Evolutionary conservation across 768 basidiomycete species (phyloP), one percentile per base, ranked within the genome.

Genomic region (Amyloporia xantha): DNA sequence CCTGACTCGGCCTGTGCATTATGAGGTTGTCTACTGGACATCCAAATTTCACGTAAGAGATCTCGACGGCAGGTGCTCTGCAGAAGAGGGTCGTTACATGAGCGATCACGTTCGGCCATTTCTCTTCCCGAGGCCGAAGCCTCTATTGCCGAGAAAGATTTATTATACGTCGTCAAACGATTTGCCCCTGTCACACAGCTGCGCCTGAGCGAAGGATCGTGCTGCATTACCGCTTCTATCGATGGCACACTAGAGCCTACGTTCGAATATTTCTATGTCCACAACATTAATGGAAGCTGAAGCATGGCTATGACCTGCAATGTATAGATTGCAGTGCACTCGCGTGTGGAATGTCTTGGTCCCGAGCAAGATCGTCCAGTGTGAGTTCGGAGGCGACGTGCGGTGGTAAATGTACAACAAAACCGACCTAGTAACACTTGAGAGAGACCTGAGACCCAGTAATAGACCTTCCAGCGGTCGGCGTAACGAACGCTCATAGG

Each of bases 351-450:
- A 52, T 44, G 4, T 51, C 52, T 33, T 49, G 23, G 17, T 56
- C 54, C 4, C 54, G 36, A 1, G 56, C 61, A 5, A 41, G 15
- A 0, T 15, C n/a, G 2, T 60, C 63, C 4, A 41, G 38, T 1
- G 51, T 58, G 0, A 57, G 36, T 20, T 35, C 49, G 9, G 33
- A n/a, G 12, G 13, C 21, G 1, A 20, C 45, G 6, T 46, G 15
- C 24, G 40, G 40, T 2, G 50, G 52, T 26, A 61, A 54, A 5
- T 27, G 63, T 7, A 62, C 51, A 5, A 60, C 62, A 26, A 60
- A 63, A 46, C 63, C 63, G 21, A 59, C 50, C 44, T 44, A 59
- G 44, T 63, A 65, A 47, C 63, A 65, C 12, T 43, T 54, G 17
- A 60, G 46, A 3, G 48, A 42, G 3, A 43, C 39, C 6, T 11